Conservation (phyloP, 2,329 filamentous ascomycete genomes). For the Pestalotiopsis sp. region DNA sequence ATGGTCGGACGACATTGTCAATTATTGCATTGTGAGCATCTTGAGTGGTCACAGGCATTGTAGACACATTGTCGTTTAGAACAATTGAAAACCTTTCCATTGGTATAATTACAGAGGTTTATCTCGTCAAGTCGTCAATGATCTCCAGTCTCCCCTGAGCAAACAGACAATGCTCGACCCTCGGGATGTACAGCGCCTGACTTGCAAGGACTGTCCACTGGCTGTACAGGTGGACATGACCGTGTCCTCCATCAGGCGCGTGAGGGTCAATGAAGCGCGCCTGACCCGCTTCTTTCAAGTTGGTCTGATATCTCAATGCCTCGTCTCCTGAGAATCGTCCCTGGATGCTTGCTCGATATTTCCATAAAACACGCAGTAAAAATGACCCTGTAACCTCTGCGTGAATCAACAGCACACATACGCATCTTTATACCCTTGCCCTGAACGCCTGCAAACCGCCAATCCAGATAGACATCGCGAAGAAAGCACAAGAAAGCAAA, state of each 20-base stretch:
- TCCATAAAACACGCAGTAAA: constrained; percentile 21
- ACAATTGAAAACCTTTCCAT: constrained; percentile 14
- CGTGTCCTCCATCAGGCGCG: background rate
- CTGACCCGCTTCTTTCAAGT: background rate
- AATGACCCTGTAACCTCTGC: constrained; percentile 26
- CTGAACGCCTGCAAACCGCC: constrained; percentile 33
- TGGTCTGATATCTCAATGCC: background rate
- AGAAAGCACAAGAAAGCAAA: constrained; percentile 29
- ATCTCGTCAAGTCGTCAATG: constrained; percentile 32
- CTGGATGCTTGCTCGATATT: constrained; percentile 19
- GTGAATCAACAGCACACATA: constrained; percentile 23
- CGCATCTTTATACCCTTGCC: constrained; percentile 31
- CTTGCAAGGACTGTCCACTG: constrained; percentile 6
- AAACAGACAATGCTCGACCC: constrained; percentile 13
- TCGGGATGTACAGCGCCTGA: constrained; percentile 26
- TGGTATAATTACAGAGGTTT: constrained; percentile 38
- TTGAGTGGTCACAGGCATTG: background rate
- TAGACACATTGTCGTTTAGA: constrained; percentile 3
- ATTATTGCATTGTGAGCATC: background rate
- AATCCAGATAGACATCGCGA: constrained; percentile 33
- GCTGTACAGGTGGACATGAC: constrained; percentile 13
- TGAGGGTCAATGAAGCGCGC: background rate
- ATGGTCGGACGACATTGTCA: background rate
- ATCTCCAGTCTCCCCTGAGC: constrained; percentile 14
- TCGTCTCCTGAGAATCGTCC: constrained; percentile 8